Evolutionary conservation across 495 filamentous ascomycete species (phyloP).

Genomic region (Amniculicola lignicola): DNA sequence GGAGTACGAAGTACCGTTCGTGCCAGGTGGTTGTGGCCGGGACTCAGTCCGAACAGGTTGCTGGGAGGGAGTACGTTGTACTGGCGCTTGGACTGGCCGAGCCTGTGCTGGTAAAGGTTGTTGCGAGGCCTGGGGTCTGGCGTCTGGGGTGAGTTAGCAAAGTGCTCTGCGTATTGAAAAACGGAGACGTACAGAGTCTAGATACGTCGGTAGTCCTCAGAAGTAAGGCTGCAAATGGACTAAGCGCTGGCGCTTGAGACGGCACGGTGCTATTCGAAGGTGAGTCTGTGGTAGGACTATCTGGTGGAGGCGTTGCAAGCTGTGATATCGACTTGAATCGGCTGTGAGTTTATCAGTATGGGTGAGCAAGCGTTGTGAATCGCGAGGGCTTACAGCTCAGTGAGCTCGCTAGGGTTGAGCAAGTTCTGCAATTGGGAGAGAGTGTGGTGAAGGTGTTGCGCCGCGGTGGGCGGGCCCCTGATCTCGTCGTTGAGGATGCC

Average conservation of each 20-base stretch:
- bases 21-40: background rate
- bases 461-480: slow-evolving; percentile 22
- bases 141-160: background rate
- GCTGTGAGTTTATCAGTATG: slow-evolving; percentile 50
- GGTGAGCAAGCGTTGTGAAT: slow-evolving; percentile 4
- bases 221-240: slow-evolving; percentile 58
- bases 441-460: slow-evolving; percentile 36
- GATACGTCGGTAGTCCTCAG: slow-evolving; percentile 54
- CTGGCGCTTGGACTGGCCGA: background rate
- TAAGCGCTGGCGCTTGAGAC: slow-evolving; percentile 41
- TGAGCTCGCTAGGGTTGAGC: slow-evolving; percentile 62
- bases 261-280: slow-evolving; percentile 20
- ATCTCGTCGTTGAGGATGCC: slow-evolving; percentile 38
- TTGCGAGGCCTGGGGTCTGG: background rate
- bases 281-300: slow-evolving; percentile 10
- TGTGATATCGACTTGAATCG: slow-evolving; percentile 57
- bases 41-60: no score
- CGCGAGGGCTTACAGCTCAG: slow-evolving; percentile 63
- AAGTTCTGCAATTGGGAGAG: slow-evolving; percentile 68
- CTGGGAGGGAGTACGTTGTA: background rate
- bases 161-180: background rate
- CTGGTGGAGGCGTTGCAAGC: slow-evolving; percentile 19
- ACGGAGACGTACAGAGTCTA: slow-evolving; percentile 50
- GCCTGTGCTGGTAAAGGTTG: background rate
- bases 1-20: background rate